These are phyloP conservation scores for Saturnispora silvae DNA, from an alignment of 805 yeast genomes.

Conservation along the genomic window DNA sequence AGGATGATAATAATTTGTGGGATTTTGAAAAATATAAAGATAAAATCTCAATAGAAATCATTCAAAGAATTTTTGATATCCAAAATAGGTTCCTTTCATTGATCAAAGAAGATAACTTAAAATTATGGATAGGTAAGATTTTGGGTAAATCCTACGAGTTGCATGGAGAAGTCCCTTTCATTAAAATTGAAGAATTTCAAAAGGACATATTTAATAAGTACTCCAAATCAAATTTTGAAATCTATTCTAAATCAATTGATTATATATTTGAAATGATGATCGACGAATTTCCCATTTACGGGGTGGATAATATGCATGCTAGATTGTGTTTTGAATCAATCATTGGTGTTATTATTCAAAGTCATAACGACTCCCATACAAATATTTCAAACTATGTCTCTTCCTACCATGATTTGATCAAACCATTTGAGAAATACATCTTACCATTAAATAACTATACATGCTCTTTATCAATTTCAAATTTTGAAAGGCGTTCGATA, in stretches of 20 bases:
- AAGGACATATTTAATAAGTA: slow-evolving; percentile 9
- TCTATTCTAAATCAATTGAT: slow-evolving; percentile 19
- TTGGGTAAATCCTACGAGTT: slow-evolving; percentile 22
- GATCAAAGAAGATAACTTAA: slow-evolving; percentile 13
- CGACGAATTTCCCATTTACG: slow-evolving; percentile 10
- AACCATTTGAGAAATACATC: slow-evolving; percentile 16
- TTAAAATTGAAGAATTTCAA: slow-evolving; percentile 16
- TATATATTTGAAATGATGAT: slow-evolving; percentile 22
- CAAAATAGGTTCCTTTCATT: slow-evolving; percentile 9
- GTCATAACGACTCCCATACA: slow-evolving; percentile 13
- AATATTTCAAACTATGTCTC: slow-evolving; percentile 18
- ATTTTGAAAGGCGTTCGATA: slow-evolving; percentile 13
- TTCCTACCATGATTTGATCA: slow-evolving; percentile 16
- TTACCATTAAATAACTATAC: slow-evolving; percentile 28
- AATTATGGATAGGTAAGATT: slow-evolving; percentile 25
- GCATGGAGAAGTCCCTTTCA: slow-evolving; percentile 18
- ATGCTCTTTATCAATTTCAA: slow-evolving; percentile 25
- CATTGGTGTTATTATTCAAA: slow-evolving; percentile 30
- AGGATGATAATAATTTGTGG: not conserved
- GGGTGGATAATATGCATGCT: slow-evolving; percentile 16
- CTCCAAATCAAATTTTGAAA: slow-evolving; percentile 13
- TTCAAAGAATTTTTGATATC: slow-evolving; percentile 16
- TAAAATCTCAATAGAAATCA: slow-evolving; percentile 3
- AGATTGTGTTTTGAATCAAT: slow-evolving; percentile 28
- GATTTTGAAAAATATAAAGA: not conserved